Base-by-base conservation (phyloP, 352 stramenopile genomes). In the Sclerospora graminicola region DNA sequence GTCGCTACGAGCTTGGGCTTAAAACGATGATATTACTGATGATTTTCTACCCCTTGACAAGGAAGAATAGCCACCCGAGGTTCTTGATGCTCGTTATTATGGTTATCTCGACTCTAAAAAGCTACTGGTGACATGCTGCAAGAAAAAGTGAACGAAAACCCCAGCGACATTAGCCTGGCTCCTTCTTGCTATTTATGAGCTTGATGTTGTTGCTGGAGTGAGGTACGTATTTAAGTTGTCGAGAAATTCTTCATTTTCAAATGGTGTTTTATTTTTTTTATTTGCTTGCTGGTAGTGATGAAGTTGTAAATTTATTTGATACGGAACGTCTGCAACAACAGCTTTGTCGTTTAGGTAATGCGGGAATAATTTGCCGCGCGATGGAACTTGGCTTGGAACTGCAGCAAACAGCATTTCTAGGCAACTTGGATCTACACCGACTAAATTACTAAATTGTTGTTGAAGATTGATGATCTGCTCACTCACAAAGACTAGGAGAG, bases 301-400 rank as follows among this genome's bases (percentile, higher is more conserved):
- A 69, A 32, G 28, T 31, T 27, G 41, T 41, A 5, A 58, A 50
- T 13, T 38, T 52, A 27, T 60, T 56, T 5, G 39, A 59, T 27
- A n/a, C 52, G 5, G 41, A 43, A 9, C 47, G 48, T n/a, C 10
- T 68, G 0, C 27, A 54, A 14, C 39, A 57, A 23, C 55, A 70
- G 21, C 53, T 74, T 11, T n/a, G 53, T 38, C 35, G 42, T 20
- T 18, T 74, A 11, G 58, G 49, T 19, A 51, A 45, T n/a, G 74
- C 72, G 34, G 62, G 57, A n/a, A 66, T 86, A 29, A 53, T 58
- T 21, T 77, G 80, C 4, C 79, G 79, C 26, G 69, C 71, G 18
- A 91, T 89, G 48, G 76, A 91, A 45, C 57, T 89, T 0, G 75
- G 72, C 1, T 54, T 91, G 13, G 74, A 89, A 45, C 60, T 88